Base-by-base conservation (phyloP, 2,329 filamentous ascomycete species). In the Taxawa tesnikishii region DNA sequence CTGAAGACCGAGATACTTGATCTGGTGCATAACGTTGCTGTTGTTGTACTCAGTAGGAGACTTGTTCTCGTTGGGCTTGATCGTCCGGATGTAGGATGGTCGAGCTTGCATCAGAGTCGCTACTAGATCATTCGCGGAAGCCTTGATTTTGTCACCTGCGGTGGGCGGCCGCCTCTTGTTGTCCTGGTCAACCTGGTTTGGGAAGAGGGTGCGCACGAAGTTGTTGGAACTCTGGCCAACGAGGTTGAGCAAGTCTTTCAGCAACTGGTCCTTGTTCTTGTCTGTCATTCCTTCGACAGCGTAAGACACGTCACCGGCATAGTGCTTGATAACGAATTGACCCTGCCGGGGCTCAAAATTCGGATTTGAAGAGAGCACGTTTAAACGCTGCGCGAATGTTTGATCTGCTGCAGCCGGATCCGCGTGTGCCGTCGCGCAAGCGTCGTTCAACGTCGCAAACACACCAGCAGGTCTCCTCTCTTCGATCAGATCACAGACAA, bases 11-110 rank as follows among this genome's bases (percentile, higher is more conserved):
- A 98, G 79, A 49, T 98, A 98, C 54, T 98, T 96, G 69, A 96
- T 84, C 55, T 98, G 90, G 67, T 98, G 90, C 48, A 96, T 68
- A 13, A 98, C 90, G 46, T 96, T 96, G 17, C 77, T 75, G 13
- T 73, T 70, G 46, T 94, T 94, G 58, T 94, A 98, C 53, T 98
- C 90, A 8, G 75, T 78, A 0, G 85, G 80, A 3, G 87, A 94
- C 58, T 96, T 98, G 65, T 94, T 96, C 59, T 98, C 90, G 63
- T 98, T 98, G 2, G 90, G 90, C 60, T 98, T 98, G 63, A 98
- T 96, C 1, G 90, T 98, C 54, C 90, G 83, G 47, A 98, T 98
- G 52, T 98, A 98, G 3, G 87, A 94, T 2, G 90, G 90, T 45
- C 90, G 83, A 35, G 85, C 88, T 60, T 94, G 93, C 87, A 94